Evolutionary conservation across 192 early-diverging fungal genomes (phyloP), one percentile per base, ranked within the genome.

Genomic region (Jimgerdemannia flammicorona): DNA sequence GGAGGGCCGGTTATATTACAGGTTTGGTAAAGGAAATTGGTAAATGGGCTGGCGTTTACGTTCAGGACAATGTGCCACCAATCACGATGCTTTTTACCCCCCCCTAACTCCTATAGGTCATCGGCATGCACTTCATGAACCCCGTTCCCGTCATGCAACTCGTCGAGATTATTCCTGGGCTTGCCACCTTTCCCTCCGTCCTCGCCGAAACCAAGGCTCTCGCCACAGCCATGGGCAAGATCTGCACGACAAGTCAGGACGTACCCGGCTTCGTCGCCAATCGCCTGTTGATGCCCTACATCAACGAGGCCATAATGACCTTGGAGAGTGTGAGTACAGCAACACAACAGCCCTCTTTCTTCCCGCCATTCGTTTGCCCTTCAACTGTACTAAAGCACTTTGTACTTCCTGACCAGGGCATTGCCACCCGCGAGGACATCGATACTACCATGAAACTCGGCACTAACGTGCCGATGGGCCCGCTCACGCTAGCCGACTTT

Each of bases 101-200:
- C 29, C 29, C 29, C 29, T 29, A 29, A 29, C 29, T 29, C 29
- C 29, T 29, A 40, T 76, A 90, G 83, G 95, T 98, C 59, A 95
- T 99, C 83, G 98, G 98, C 41, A 99, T 99, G 98, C 98, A 99
- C 76, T 99, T 99, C 83, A 99, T 99, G 98, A 99, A 99, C 85
- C 91, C 93, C 3, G 96, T 97, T 8, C 95, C 95, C 4, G 94
- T 98, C 64, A 99, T 99, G 97, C 93, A 95, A 83, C 86, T 97
- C 29, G 95, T 98, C 3, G 96, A 99, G 81, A 91, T 99, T 71
- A 99, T 99, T 80, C 95, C 98, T 3, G 98, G 98, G 9, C 74
- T 98, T 67, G 93, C 92, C 40, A 98, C 98, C 9, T 88, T 88
- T 17, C 63, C 80, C 44, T 85, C 85, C 20, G 95, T 96, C 19